Conservation (phyloP, 177 flowering plant genomes). For the Vitis hybrid region DNA sequence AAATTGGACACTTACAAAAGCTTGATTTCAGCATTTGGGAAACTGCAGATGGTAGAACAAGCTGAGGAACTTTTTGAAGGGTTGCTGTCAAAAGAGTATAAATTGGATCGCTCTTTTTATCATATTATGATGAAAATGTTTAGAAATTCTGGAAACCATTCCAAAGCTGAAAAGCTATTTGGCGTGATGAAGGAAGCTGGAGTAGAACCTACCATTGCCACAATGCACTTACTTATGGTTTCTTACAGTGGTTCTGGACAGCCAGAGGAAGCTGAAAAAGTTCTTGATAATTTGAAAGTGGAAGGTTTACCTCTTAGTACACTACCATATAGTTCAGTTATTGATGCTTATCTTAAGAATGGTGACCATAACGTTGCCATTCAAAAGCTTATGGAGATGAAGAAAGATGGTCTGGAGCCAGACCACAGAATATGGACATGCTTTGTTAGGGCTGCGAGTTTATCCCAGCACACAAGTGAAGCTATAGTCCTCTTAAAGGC, state of each 20-base stretch:
- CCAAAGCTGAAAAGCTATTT: constrained; percentile 74
- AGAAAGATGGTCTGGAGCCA: constrained; percentile 66
- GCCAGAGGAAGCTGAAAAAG: constrained; percentile 86
- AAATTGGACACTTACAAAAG: constrained; percentile 82
- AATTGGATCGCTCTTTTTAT: constrained; percentile 82
- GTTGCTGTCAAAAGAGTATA: constrained; percentile 53
- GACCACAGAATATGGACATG: constrained; percentile 96
- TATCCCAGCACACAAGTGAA: constrained; percentile 50
- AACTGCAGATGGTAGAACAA: constrained; percentile 55
- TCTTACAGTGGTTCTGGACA: constrained; percentile 85
- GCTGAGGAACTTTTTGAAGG: constrained; percentile 82
- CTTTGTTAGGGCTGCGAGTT: constrained; percentile 89
- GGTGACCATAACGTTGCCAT: constrained; percentile 66
- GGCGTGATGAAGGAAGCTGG: constrained; percentile 74
- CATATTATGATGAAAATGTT: constrained; percentile 93
- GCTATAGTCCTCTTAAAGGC: constrained; percentile 68
- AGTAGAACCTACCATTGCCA: constrained; percentile 77
- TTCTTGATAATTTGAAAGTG: constrained; percentile 61
- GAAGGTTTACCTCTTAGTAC: constrained; percentile 47
- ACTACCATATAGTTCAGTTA: constrained; percentile 77
- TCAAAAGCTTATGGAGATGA: constrained; percentile 79
- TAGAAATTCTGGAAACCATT: constrained; percentile 61
- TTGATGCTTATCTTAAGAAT: constrained; percentile 84
- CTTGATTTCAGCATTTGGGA: constrained; percentile 78
- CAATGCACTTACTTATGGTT: constrained; percentile 96